Base-by-base conservation (phyloP, 2,329 filamentous ascomycete genomes). In the Xylariaceae sp. region DNA sequence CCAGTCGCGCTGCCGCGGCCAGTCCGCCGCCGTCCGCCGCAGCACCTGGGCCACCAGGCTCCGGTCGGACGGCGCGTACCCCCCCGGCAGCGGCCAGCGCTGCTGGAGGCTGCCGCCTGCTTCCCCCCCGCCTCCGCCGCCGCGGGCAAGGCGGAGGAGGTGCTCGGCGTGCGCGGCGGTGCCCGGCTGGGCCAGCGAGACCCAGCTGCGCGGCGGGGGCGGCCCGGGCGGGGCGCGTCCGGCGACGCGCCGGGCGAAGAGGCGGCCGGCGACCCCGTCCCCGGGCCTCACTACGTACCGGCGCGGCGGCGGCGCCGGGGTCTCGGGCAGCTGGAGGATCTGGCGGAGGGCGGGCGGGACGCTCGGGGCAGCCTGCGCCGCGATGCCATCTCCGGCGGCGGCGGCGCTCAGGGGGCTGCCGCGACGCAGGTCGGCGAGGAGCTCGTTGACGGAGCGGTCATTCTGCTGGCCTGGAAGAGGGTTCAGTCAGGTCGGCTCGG, bases 271-370 rank as follows among this genome's bases (percentile, higher is more conserved):
- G 37, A 51, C 51, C n/a, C n/a, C n/a, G n/a, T n/a, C n/a, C n/a
- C n/a, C n/a, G n/a, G n/a, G n/a, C n/a, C n/a, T n/a, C n/a, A n/a
- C n/a, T n/a, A n/a, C n/a, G 16, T 57, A 59, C 27, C 65, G 60
- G 36, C 72, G 63, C 17, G 72, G 70, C 17, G 55, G 53, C 18
- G 70, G 73, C 8, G 63, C 53, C 16, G 72, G 72, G 18, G 69
- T 68, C 47, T 77, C 73, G 38, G 73, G 73, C 36, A 77, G 65
- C 46, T 74, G 68, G 32, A 80, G 67, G 38, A 80, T 68, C 39
- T 70, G 64, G 38, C 73, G 69, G 46, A 80, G 67, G 33, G 65
- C 59, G 4, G 76, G 75, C 33, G 75, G 76, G 3, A 80, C 64
- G 38, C 70, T 77, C n/a, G 71, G 73, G 19, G 46, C 34, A 15